These are phyloP conservation scores for Puya raimondii DNA, from an alignment of 176 grass and related monocot genomes.

Conservation along the genomic window DNA sequence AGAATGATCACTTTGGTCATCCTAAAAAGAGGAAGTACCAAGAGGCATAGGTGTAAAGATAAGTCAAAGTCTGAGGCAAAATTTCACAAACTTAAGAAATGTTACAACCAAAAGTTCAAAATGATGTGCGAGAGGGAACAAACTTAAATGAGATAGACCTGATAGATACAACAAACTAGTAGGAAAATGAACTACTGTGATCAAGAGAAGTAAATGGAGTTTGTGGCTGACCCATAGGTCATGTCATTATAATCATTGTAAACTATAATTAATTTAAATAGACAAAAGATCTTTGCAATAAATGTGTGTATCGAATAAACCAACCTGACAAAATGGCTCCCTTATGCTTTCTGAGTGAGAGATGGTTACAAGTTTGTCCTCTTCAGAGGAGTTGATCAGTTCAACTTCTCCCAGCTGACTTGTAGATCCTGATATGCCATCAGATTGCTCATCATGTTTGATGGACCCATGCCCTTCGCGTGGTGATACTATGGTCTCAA, in stretches of 20 bases:
- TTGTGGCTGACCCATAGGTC: too few species aligned
- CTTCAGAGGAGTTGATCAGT: constrained; percentile 47
- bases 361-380: constrained; percentile 38
- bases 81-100: neutral
- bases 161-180: too few species aligned
- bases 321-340: constrained; percentile 30
- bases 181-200: too few species aligned
- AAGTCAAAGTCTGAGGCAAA: neutral
- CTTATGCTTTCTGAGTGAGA: constrained; percentile 20
- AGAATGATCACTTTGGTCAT: constrained; percentile 23
- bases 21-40: constrained; percentile 16
- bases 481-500: neutral
- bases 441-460: constrained; percentile 19
- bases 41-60: neutral
- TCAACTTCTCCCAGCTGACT: constrained; percentile 38
- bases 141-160: too few species aligned
- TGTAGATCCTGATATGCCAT: constrained; percentile 13
- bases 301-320: neutral
- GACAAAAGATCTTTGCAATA: too few species aligned
- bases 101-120: neutral
- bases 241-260: too few species aligned
- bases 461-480: neutral
- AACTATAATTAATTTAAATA: too few species aligned
- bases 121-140: neutral
- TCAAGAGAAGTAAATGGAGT: too few species aligned